These are phyloP conservation scores for Lodderomyces margitis DNA, from an alignment of 1,139 yeast genomes.

Conservation along the genomic window DNA sequence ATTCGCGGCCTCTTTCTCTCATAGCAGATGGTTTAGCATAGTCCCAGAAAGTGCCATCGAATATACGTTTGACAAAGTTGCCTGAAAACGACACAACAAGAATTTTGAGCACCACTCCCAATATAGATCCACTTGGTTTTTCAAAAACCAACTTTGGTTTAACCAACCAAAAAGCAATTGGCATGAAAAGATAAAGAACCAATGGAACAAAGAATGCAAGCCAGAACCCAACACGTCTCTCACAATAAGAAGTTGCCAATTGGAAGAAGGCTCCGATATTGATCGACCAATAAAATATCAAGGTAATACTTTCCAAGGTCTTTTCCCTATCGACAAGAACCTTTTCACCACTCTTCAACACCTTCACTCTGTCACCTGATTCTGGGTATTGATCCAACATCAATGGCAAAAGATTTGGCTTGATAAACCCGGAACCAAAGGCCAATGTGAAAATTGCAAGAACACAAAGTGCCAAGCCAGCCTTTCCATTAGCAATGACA, in stretches of 20 bases:
- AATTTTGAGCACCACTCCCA: slow-evolving; percentile 28
- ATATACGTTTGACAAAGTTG: slow-evolving; percentile 23
- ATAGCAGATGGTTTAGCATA: slow-evolving; percentile 53
- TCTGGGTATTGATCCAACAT: slow-evolving; percentile 53
- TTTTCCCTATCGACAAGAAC: slow-evolving; percentile 71
- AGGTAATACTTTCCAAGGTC: slow-evolving; percentile 71
- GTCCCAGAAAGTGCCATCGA: slow-evolving; percentile 46
- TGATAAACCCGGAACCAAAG: slow-evolving; percentile 50
- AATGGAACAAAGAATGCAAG: slow-evolving; percentile 65
- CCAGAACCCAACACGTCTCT: slow-evolving; percentile 73
- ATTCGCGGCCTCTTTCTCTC: slow-evolving; percentile 40
- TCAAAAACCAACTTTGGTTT: slow-evolving; percentile 36
- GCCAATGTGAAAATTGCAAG: slow-evolving; percentile 39
- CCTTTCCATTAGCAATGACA: slow-evolving; percentile 34
- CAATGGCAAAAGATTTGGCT: slow-evolving; percentile 52
- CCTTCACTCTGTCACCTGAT: slow-evolving; percentile 57
- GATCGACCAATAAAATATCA: slow-evolving; percentile 76
- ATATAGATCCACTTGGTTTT: slow-evolving; percentile 48
- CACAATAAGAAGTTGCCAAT: slow-evolving; percentile 74
- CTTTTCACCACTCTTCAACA: slow-evolving; percentile 57
- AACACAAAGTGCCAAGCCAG: slow-evolving; percentile 31
- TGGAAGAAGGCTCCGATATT: slow-evolving; percentile 79
- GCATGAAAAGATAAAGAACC: slow-evolving; percentile 47
- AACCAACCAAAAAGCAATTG: slow-evolving; percentile 41
- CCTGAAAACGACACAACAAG: slow-evolving; percentile 35